Evolutionary conservation across 2,329 filamentous ascomycete species (phyloP).

Genomic region (Cercospora berteroae): DNA sequence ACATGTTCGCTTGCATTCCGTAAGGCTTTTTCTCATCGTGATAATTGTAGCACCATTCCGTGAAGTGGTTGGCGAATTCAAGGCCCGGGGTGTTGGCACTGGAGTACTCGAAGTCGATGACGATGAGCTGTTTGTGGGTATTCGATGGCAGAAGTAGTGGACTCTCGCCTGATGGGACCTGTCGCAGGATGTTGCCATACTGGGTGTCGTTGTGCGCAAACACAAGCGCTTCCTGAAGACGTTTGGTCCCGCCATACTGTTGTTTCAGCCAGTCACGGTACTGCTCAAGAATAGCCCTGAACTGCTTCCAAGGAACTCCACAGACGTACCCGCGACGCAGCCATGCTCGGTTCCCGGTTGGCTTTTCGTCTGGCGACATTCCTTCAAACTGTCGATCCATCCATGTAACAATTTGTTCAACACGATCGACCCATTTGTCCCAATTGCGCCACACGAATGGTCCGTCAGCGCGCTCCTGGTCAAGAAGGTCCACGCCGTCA

Average conservation of each 20-base stretch:
- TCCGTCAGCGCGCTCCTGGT: constrained; percentile 72
- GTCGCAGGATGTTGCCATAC: constrained; percentile 93
- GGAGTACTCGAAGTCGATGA: constrained; percentile 98
- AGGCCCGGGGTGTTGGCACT: constrained; percentile 81
- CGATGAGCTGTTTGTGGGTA: constrained; percentile 90
- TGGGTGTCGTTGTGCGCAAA: constrained; percentile 99
- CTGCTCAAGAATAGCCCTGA: constrained; percentile 70
- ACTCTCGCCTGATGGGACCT: constrained; percentile 68
- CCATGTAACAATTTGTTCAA: constrained; percentile 59
- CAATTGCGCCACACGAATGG: constrained; percentile 88
- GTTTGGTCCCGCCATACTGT: constrained; percentile 65
- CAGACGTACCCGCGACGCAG: constrained; percentile 74
- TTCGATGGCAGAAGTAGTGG: constrained; percentile 86
- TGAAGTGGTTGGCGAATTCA: constrained; percentile 97
- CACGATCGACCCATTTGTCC: constrained; percentile 81
- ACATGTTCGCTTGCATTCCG: constrained; percentile 65
- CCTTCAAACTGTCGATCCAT: constrained; percentile 59
- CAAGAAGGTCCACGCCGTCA: constrained; percentile 83
- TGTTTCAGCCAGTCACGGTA: constrained; percentile 74
- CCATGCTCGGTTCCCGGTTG: constrained; percentile 55
- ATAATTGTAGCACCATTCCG: constrained; percentile 98
- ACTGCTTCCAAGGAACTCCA: constrained; percentile 77
- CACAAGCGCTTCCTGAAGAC: constrained; percentile 71
- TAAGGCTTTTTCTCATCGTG: constrained; percentile 64
- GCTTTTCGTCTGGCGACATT: constrained; percentile 44